Conservation (phyloP, 2,329 filamentous ascomycete genomes). For the Juglanconis oblonga region DNA sequence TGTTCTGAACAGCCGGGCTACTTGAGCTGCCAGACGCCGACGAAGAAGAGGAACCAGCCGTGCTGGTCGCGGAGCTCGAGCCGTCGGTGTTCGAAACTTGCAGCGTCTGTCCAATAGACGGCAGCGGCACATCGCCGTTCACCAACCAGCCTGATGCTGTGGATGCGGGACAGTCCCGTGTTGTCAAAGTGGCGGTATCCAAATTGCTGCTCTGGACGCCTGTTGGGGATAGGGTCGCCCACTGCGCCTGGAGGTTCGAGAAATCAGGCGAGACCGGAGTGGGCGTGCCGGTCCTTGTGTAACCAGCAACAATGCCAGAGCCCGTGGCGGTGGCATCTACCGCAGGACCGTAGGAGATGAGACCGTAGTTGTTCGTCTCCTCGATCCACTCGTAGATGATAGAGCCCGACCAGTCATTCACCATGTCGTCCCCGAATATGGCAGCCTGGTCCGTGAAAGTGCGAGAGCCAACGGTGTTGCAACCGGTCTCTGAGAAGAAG, state of each 20-base stretch:
- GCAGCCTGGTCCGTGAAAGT: slow-evolving; percentile 70
- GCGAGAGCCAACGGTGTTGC: slow-evolving; percentile 63
- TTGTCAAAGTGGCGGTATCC: slow-evolving; percentile 63
- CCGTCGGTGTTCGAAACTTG: slow-evolving; percentile 19
- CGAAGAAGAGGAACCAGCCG: slow-evolving; percentile 24
- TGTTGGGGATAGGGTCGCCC: slow-evolving; percentile 68
- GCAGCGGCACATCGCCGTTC: slow-evolving; percentile 65
- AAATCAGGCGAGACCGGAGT: slow-evolving; percentile 75
- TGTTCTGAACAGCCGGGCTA: slow-evolving; percentile 42
- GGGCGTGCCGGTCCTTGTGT: slow-evolving; percentile 68
- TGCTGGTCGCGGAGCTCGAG: slow-evolving; percentile 24
- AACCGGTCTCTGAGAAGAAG: slow-evolving; percentile 87
- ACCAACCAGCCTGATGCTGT: slow-evolving; percentile 67
- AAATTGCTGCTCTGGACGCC: slow-evolving; percentile 59
- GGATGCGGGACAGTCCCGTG: slow-evolving; percentile 68
- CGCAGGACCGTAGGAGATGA: slow-evolving; percentile 71
- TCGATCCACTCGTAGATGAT: slow-evolving; percentile 91
- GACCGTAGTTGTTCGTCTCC: slow-evolving; percentile 78
- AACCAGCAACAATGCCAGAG: slow-evolving; percentile 62
- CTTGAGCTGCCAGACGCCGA: slow-evolving; percentile 28
- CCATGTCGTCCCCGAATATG: slow-evolving; percentile 74
- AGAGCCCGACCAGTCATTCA: slow-evolving; percentile 66
- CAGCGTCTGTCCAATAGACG: slow-evolving; percentile 60
- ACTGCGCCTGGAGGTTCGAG: slow-evolving; percentile 70
- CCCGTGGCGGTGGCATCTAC: slow-evolving; percentile 50